Evolutionary conservation across 306 rosid genomes (phyloP).

Genomic region (Cyamopsis tetragonoloba): DNA sequence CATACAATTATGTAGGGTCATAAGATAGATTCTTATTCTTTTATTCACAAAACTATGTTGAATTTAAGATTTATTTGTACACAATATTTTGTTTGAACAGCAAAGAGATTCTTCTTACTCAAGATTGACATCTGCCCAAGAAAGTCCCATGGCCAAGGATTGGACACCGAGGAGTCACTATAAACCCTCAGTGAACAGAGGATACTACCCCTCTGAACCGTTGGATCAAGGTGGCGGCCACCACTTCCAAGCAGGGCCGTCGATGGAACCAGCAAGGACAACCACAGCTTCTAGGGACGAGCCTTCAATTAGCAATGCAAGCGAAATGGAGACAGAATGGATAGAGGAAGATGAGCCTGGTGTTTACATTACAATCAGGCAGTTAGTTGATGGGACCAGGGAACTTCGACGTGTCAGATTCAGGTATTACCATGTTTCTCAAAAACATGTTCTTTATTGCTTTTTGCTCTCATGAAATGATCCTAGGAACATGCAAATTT

Average conservation of each 20-base stretch:
- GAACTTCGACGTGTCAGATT: slow-evolving; percentile 90
- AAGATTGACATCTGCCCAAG: slow-evolving; percentile 21
- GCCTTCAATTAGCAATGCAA: slow-evolving; percentile 86
- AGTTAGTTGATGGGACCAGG: slow-evolving; percentile 73
- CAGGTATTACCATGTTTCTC: slow-evolving; percentile 46
- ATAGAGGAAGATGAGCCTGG: slow-evolving; percentile 94
- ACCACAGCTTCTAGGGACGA: slow-evolving; percentile 84
- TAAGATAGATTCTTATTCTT: too few relatives aligned
- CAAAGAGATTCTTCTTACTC: slow-evolving; percentile 58
- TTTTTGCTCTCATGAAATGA: not conserved
- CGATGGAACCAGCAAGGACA: slow-evolving; percentile 71
- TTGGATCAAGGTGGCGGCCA: slow-evolving; percentile 39
- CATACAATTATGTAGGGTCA: too few relatives aligned
- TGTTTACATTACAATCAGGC: slow-evolving; percentile 79
- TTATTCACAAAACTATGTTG: not conserved
- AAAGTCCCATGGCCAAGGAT: slow-evolving; percentile 39
- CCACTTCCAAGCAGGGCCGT: slow-evolving; percentile 44
- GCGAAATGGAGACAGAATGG: slow-evolving; percentile 90
- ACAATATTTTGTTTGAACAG: slow-evolving; percentile 26
- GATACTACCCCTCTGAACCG: slow-evolving; percentile 42
- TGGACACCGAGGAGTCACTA: slow-evolving; percentile 64
- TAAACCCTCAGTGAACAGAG: slow-evolving; percentile 49
- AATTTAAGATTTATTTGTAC: not conserved
- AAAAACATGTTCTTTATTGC: not conserved
- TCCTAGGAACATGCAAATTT: not conserved